A percentile compares a stretch with the other conserved stretches of the same genome.
phyloP scores from a whole-genome alignment of 208 protist species.

The Spongospora subterranea region DNA sequence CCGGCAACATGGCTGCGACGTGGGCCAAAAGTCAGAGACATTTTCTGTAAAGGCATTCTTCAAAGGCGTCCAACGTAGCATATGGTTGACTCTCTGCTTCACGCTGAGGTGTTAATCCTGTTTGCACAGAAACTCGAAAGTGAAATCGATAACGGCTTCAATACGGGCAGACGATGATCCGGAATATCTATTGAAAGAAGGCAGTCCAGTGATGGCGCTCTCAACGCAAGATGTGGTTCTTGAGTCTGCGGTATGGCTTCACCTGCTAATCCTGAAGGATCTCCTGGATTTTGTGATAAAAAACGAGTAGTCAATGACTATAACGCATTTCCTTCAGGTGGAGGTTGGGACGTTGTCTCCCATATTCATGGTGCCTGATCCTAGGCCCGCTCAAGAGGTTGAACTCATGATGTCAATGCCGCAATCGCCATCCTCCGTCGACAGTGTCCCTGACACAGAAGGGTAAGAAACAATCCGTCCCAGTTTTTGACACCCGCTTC shows the following conservation, averaged over 20 bases:
- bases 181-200: background rate
- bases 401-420: background rate
- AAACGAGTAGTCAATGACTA: background rate
- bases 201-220: background rate
- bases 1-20: background rate
- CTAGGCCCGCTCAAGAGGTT: constrained; percentile 5
- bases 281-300: background rate
- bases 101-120: background rate
- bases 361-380: background rate
- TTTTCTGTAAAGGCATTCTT: background rate
- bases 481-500: background rate
- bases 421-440: background rate
- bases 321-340: background rate
- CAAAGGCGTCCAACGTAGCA: background rate
- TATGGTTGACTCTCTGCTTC: background rate
- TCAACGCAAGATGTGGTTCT: background rate
- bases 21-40: background rate
- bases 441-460: background rate
- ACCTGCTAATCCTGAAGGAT: no score
- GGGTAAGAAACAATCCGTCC: background rate
- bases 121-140: background rate
- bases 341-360: constrained; percentile 1
- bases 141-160: background rate
- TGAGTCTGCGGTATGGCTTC: background rate
- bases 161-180: background rate